A percentile compares a stretch with the other conserved stretches of the same genome.
phyloP scores from a whole-genome alignment of 208 protist species.

The Acanthamoeba healyi region DNA sequence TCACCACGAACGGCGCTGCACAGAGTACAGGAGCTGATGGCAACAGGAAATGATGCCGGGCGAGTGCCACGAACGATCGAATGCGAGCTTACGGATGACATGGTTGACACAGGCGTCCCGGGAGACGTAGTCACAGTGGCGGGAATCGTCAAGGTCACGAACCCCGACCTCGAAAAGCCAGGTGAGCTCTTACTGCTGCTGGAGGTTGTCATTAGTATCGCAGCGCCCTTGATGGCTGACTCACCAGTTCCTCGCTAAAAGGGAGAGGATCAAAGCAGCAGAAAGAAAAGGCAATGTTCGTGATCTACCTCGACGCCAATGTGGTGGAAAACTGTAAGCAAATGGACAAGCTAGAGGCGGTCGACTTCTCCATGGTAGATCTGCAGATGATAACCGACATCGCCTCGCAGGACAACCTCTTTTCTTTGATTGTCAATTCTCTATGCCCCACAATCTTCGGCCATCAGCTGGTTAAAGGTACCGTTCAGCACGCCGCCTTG shows the following conservation, averaged over 20 bases:
- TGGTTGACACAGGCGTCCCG: conserved; percentile 92
- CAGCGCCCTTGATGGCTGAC: background rate
- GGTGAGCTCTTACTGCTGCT: background rate
- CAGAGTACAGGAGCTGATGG: conserved; percentile 92
- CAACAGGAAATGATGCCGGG: conserved; percentile 84
- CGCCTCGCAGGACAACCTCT: conserved; percentile 90
- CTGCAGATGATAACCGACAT: conserved; percentile 88
- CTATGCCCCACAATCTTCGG: conserved; percentile 95
- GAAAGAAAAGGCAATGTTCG: conserved; percentile 80
- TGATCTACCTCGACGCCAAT: conserved; percentile 89
- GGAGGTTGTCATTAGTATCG: background rate
- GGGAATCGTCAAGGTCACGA: conserved; percentile 91
- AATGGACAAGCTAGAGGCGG: conserved; percentile 53
- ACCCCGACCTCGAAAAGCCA: conserved; percentile 69
- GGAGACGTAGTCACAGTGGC: conserved; percentile 91
- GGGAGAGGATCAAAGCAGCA: background rate
- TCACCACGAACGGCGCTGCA: background rate
- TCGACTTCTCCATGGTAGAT: conserved; percentile 80
- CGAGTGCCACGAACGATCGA: conserved; percentile 93
- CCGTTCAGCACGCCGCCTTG: too few species aligned
- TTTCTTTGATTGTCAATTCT: conserved; percentile 93
- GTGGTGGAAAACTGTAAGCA: conserved; percentile 84
- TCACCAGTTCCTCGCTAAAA: too few species aligned
- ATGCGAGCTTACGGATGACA: conserved; percentile 91
- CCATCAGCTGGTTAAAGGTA: conserved; percentile 93